Conservation (phyloP, 106 monocot genomes). For the Xerophyta viscosa region DNA sequence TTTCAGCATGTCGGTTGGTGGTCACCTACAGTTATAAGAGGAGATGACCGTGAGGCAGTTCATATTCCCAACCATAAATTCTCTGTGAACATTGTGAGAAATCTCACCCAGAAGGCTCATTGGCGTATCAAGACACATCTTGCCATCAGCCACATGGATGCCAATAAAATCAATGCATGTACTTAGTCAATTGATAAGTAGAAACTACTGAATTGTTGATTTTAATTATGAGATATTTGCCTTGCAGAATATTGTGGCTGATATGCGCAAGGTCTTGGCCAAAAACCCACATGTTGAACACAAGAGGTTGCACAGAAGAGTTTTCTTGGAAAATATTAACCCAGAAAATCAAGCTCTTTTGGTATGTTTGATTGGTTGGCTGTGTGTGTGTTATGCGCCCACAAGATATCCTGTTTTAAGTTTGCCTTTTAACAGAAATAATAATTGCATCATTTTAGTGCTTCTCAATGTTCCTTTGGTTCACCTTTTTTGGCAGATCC, state of each 20-base stretch:
- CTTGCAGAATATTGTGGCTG: constrained; percentile 90
- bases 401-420: not conserved
- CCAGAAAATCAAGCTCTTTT: constrained; percentile 95
- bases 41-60: constrained; percentile 93
- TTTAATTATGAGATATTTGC: too few species aligned
- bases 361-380: constrained; percentile 25
- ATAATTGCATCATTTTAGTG: too few species aligned
- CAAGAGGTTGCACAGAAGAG: constrained; percentile 92
- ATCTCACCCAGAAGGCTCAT: constrained; percentile 91
- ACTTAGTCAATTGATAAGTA: not conserved
- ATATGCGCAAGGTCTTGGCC: constrained; percentile 96
- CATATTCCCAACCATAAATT: constrained; percentile 99
- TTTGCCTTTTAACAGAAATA: too few species aligned
- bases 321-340: constrained; percentile 90
- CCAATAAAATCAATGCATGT: constrained; percentile 83
- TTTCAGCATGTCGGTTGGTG: constrained; percentile 98
- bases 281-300: constrained; percentile 99
- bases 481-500: constrained; percentile 55
- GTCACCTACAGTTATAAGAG: constrained; percentile 96
- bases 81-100: constrained; percentile 83
- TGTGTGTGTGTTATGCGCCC: too few species aligned
- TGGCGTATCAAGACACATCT: constrained; percentile 99
- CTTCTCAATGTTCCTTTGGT: not conserved
- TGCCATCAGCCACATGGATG: constrained; percentile 96
- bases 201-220: too few species aligned